A percentile compares a stretch with the other conserved stretches of the same genome.
phyloP scores from a whole-genome alignment of 139 green algal species.

The Asterochloris sp. region DNA sequence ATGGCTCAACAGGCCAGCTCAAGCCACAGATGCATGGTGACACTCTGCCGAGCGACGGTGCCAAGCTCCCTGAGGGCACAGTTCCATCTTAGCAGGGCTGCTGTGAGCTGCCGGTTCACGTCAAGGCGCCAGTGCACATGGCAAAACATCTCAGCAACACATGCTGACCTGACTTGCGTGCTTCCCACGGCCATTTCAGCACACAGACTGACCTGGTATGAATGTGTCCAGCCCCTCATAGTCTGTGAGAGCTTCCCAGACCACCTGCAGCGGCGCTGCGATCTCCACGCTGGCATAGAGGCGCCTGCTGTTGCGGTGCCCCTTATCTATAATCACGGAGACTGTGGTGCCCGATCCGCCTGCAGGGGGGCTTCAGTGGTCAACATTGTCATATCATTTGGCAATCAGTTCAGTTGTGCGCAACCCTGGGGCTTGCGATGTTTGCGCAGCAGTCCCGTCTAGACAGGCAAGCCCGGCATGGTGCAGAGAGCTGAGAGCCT shows the following conservation, averaged over 20 bases:
- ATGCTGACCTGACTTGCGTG: background rate
- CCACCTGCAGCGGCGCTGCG: conserved; percentile 33
- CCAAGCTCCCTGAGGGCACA: no score
- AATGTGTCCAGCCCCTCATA: conserved; percentile 70
- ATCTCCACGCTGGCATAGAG: conserved; percentile 58
- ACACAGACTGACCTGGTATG: conserved; percentile 46
- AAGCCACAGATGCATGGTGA: no score
- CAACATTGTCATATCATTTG: no score
- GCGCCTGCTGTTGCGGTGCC: conserved; percentile 48
- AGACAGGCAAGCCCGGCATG: no score
- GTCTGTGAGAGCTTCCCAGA: conserved; percentile 69
- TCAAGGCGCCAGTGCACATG: background rate
- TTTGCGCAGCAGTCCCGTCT: no score
- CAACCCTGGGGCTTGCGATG: no score
- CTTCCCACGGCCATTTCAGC: background rate
- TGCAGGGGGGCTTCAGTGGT: no score
- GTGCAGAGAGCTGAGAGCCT: no score
- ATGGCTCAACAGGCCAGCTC: no score
- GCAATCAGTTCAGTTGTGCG: no score
- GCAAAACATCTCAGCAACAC: background rate
- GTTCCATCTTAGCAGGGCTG: no score
- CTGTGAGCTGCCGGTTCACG: background rate
- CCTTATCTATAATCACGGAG: conserved; percentile 41
- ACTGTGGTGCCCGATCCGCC: background rate
- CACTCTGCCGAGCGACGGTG: no score